A percentile compares a stretch with the other conserved stretches of the same genome.
phyloP scores from a whole-genome alignment of 73 alveolate species.

The Stentor coeruleus region DNA sequence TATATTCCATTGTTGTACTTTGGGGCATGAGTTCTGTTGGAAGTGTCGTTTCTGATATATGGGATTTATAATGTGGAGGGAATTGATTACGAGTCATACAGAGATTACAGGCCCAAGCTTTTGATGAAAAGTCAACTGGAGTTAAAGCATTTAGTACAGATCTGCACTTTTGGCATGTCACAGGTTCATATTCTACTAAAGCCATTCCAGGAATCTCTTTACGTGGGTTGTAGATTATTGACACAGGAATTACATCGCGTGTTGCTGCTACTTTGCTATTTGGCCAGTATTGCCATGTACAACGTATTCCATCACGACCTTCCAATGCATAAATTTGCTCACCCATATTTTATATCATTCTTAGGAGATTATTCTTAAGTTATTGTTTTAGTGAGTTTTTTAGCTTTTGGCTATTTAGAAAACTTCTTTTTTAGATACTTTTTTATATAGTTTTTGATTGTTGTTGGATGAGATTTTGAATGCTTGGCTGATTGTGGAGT shows the following conservation, averaged over 20 bases:
- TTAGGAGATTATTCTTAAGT: too few relatives aligned
- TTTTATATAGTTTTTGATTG: too few relatives aligned
- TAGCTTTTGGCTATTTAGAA: too few relatives aligned
- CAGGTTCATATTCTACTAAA: conserved; percentile 97
- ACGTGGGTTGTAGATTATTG: conserved; percentile 93
- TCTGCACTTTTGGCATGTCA: conserved; percentile 87
- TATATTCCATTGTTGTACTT: conserved; percentile 93
- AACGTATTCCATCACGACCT: conserved; percentile 82
- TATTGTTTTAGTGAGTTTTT: too few relatives aligned
- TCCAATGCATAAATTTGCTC: conserved; percentile 59
- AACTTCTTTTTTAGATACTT: too few relatives aligned
- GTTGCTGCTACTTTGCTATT: conserved; percentile 79
- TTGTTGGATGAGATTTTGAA: too few relatives aligned
- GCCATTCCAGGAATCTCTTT: conserved; percentile 80
- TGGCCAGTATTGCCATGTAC: conserved; percentile 95
- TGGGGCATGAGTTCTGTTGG: conserved; percentile 88
- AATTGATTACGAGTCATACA: conserved; percentile 89
- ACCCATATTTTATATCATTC: too few relatives aligned
- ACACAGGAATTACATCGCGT: conserved; percentile 96
- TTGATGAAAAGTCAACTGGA: conserved; percentile 94
- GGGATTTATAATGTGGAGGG: conserved; percentile 96
- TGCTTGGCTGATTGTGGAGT: too few relatives aligned
- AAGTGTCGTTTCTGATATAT: conserved; percentile 88
- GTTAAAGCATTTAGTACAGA: conserved; percentile 94
- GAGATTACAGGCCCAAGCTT: conserved; percentile 97